Base-by-base conservation (phyloP, 1,139 yeast species). In the Magnusiomyces paraingens region DNA sequence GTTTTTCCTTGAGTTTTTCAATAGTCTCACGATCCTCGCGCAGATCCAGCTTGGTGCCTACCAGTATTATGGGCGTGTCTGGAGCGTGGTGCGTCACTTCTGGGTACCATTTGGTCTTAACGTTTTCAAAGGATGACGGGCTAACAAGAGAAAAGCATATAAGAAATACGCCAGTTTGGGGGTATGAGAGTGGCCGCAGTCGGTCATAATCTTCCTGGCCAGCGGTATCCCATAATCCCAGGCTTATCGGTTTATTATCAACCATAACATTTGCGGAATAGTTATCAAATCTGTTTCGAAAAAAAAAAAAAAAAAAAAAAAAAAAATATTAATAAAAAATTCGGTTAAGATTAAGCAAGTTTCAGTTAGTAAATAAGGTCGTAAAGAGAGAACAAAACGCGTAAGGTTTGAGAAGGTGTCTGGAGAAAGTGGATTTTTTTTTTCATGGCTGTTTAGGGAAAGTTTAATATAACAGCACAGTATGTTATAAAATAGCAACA, bases 181-280 rank as follows among this genome's bases (percentile, higher is more conserved):
- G 98, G 71, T 93, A 93, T 56, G 95, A 86, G 64, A 93, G 80
- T 11, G 99, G 99, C 74, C 99, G 87, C 69, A 93, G 77, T 69
- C 99, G 81, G 73, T 93, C 99, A 71, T 93, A 93, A 76, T 93
- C 98, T 79, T 91, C 98, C 76, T 93, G 99, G 48, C 99, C 99
- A 20, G 99, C 98, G 48, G 99, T 93, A 75, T 93, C 99, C 69
- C 91, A 93, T 59, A 93, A 77, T 15, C 98, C 98, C 66, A 93
- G 81, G 42, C 44, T 55, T 42, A 52, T 52, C 17, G 57, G 57
- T 32, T 55, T 44, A 45, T 44, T 39, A 64, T 86, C 93, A 42
- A 84, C 85, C 80, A 87, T 82, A 39, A 90, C 91, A 49, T 87
- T 85, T 18, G 96, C 94, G 3, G 95, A 81, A 68, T 89, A 89